Percentiles rank a stretch among this genome's conserved stretches.
phyloP scores from a whole-genome alignment of 2,329 filamentous ascomycete genomes.

The Davidsoniella eucalypti region DNA sequence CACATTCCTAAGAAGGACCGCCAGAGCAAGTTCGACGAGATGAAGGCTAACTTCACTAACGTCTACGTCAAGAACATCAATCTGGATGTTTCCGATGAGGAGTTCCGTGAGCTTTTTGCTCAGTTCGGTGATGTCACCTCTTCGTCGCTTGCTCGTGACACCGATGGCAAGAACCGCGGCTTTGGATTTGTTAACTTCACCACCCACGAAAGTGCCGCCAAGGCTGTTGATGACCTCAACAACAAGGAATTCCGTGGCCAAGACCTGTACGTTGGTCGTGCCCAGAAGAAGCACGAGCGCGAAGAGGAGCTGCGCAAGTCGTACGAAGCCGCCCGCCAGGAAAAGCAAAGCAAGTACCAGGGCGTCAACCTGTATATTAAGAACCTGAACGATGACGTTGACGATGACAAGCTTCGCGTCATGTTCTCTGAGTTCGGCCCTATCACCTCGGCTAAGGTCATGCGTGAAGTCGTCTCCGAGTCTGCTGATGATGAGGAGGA shows the following conservation, averaged over 20 bases:
- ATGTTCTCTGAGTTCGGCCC: slow-evolving; percentile 84
- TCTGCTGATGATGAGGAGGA: slow-evolving; percentile 38
- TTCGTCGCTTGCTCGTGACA: slow-evolving; percentile 77
- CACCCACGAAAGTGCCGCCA: slow-evolving; percentile 70
- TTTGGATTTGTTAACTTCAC: slow-evolving; percentile 96
- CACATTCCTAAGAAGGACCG: slow-evolving; percentile 99
- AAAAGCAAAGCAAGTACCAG: slow-evolving; percentile 99
- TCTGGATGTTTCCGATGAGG: slow-evolving; percentile 69
- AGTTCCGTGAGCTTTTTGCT: slow-evolving; percentile 89
- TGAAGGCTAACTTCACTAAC: slow-evolving; percentile 99
- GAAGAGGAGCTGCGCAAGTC: slow-evolving; percentile 98
- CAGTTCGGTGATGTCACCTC: slow-evolving; percentile 89
- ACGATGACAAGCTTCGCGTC: slow-evolving; percentile 92
- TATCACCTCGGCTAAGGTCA: slow-evolving; percentile 98
- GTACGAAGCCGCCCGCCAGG: slow-evolving; percentile 89
- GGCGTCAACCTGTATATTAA: slow-evolving; percentile 99
- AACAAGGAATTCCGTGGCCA: slow-evolving; percentile 83
- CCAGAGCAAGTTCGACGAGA: slow-evolving; percentile 99
- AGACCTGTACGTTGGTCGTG: slow-evolving; percentile 93
- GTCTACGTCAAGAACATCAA: slow-evolving; percentile 99
- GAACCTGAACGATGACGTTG: slow-evolving; percentile 92
- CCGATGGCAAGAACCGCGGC: slow-evolving; percentile 82
- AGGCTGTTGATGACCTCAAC: slow-evolving; percentile 84
- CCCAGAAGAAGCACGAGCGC: slow-evolving; percentile 99
- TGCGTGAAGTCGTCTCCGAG: slow-evolving; percentile 62